Evolutionary conservation across 371 early-diverging fungal species (phyloP), one percentile per base, ranked within the genome.

Genomic region (Dinochytrium kinnereticum): DNA sequence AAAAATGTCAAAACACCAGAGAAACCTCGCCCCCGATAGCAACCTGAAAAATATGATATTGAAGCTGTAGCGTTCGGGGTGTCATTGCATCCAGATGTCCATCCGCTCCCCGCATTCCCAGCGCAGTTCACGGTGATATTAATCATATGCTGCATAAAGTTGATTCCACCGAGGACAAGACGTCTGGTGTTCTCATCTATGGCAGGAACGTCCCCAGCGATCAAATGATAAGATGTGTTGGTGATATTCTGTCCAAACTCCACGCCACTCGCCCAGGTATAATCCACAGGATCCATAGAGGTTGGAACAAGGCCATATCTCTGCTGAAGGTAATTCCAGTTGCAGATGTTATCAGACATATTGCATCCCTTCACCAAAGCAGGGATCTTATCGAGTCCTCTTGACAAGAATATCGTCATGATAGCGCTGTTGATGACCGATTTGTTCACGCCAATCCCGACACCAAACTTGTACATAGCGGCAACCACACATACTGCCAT

Each of bases 131-230:
- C 61, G 19, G 17, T 34, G 17, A 37, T 34, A 15, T 61, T 36
- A 3, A 61, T 37, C 2, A 34, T 17, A 2, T 61, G 34, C 34
- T 61, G 61, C 10, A 7, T 7, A 36, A 34, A 61, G 30, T 15
- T 7, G 37, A 61, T 34, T 2, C 36, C 31, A 7, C 36, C 31
- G 2, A 34, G 24, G 36, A 61, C 26, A 36, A 15, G 30, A 5
- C 19, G 3, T 15, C 61, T 3, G 31, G 36, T 34, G 19, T 33
- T 36, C 10, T 61, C 61, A 36, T 34, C 36, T 7, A 61, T 37
- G 36, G 61, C 13, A 13, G 61, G 61, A 34, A 61, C 61, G 37
- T 61, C 61, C 5, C 61, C 61, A 7, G 36, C 61, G 36, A 37
- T 17, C 34, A 61, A 10, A 33, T 19, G 31, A 24, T 33, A 61